Conservation (phyloP, 2,329 filamentous ascomycete species). For the Colletotrichum eleusines region DNA sequence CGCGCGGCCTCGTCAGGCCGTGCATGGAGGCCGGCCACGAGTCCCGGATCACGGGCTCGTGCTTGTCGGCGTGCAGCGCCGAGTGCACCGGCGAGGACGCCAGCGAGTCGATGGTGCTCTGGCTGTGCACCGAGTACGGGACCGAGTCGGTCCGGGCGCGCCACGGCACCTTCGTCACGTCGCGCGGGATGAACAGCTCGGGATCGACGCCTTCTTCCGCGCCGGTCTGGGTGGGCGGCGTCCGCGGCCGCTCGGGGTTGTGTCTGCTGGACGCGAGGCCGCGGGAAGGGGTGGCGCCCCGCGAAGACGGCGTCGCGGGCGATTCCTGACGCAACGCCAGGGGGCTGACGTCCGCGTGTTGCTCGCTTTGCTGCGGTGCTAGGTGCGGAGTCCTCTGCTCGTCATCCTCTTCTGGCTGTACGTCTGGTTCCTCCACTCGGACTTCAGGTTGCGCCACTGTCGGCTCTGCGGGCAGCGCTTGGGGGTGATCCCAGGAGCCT, state of each 20-base stretch:
- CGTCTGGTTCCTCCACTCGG: slow-evolving; percentile 8
- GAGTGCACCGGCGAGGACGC: slow-evolving; percentile 49
- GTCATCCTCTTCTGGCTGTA: slow-evolving; percentile 8
- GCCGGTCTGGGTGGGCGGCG: slow-evolving; percentile 32
- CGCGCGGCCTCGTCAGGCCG: slow-evolving; percentile 41
- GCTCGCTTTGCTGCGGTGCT: slow-evolving; percentile 32
- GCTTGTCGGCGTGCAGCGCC: slow-evolving; percentile 45
- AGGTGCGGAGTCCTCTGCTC: slow-evolving; percentile 41
- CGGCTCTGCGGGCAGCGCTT: slow-evolving; percentile 1
- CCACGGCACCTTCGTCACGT: slow-evolving; percentile 52
- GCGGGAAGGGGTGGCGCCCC: slow-evolving; percentile 26
- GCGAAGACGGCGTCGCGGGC: slow-evolving; percentile 29
- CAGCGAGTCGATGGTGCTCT: slow-evolving; percentile 51
- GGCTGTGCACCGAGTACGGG: slow-evolving; percentile 52
- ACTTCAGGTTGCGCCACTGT: slow-evolving; percentile 13
- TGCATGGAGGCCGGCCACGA: slow-evolving; percentile 47
- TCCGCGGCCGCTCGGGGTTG: slow-evolving; percentile 44
- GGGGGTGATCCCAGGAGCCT: background rate
- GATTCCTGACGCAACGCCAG: slow-evolving; percentile 39
- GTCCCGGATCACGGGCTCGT: slow-evolving; percentile 51
- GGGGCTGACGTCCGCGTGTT: slow-evolving; percentile 42
- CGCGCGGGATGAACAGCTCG: slow-evolving; percentile 45
- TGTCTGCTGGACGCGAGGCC: slow-evolving; percentile 49
- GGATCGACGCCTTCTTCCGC: slow-evolving; percentile 38
- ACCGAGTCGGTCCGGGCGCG: slow-evolving; percentile 49